Percentiles rank a stretch among this genome's conserved stretches.
Evolutionary conservation across 2,329 filamentous ascomycete genomes (phyloP).

Genomic region (Orbilia blumenaviensis): DNA sequence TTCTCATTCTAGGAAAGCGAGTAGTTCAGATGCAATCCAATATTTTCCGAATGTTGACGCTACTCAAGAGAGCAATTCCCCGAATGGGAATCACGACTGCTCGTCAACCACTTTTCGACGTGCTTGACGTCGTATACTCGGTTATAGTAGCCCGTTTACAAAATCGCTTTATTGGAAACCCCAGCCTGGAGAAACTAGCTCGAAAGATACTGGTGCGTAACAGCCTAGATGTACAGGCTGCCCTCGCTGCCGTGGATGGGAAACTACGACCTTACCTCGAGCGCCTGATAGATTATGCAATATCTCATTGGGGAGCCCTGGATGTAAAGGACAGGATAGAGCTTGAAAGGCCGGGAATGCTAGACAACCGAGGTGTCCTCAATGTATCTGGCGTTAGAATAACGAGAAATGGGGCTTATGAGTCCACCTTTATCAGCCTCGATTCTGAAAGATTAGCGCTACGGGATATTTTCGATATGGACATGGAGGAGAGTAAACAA

Average conservation of each 20-base stretch:
- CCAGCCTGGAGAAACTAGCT: not conserved
- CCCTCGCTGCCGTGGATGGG: not conserved
- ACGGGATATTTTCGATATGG: not conserved
- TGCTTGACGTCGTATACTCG: not conserved
- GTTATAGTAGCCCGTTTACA: not conserved
- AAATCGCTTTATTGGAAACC: not conserved
- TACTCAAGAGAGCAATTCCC: not conserved
- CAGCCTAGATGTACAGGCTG: not conserved
- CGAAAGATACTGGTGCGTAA: not conserved
- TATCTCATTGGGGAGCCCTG: no score
- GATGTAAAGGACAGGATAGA: no score
- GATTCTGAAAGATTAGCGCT: no score
- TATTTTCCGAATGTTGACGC: not conserved
- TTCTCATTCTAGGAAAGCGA: not conserved
- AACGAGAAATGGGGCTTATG: not conserved
- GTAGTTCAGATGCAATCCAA: not conserved
- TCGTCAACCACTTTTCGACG: not conserved
- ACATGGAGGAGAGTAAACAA: no score
- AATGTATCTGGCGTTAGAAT: not conserved
- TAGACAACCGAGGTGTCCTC: not conserved
- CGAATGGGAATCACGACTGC: not conserved
- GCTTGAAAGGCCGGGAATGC: not conserved
- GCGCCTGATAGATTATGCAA: not conserved
- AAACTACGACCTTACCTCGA: not conserved
- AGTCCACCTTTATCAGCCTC: not conserved